Percentiles rank a stretch among this genome's conserved stretches.
phyloP scores from a whole-genome alignment of 1,139 yeast species.

The Yamadazyma dendronema region DNA sequence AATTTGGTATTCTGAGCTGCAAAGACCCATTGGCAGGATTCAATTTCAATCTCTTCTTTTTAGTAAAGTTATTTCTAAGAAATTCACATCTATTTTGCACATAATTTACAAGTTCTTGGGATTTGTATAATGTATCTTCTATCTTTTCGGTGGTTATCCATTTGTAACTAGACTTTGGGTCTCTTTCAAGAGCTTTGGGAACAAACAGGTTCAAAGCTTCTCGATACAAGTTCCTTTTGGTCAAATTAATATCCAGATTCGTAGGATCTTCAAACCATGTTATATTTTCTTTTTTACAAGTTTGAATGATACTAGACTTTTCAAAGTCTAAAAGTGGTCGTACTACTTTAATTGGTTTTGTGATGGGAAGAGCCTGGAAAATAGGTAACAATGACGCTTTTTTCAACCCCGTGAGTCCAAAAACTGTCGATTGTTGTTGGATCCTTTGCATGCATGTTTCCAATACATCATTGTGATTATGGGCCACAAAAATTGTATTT shows the following conservation, averaged over 20 bases:
- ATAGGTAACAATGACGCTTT: slow-evolving; percentile 27
- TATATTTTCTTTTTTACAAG: slow-evolving; percentile 41
- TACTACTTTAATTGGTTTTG: slow-evolving; percentile 22
- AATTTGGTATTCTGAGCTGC: slow-evolving; percentile 1
- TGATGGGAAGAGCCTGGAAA: slow-evolving; percentile 15
- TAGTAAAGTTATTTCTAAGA: background rate
- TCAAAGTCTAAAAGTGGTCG: slow-evolving; percentile 54
- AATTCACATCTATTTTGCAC: slow-evolving; percentile 15
- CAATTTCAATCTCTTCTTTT: slow-evolving; percentile 1
- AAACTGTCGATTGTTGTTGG: slow-evolving; percentile 51
- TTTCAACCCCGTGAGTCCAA: slow-evolving; percentile 53
- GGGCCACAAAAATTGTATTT: slow-evolving; percentile 54
- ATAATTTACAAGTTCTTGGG: slow-evolving; percentile 14
- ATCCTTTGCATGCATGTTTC: slow-evolving; percentile 67
- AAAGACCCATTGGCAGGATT: slow-evolving; percentile 10
- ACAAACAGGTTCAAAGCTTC: slow-evolving; percentile 27
- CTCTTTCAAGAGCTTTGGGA: slow-evolving; percentile 17
- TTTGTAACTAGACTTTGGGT: slow-evolving; percentile 13
- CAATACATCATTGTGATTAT: slow-evolving; percentile 67
- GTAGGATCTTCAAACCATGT: slow-evolving; percentile 72
- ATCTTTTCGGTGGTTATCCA: slow-evolving; percentile 17
- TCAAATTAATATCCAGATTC: slow-evolving; percentile 52
- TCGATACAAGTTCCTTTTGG: slow-evolving; percentile 54
- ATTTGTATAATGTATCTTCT: slow-evolving; percentile 15
- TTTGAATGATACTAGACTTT: slow-evolving; percentile 45